Evolutionary conservation across 2,329 filamentous ascomycete species (phyloP).

Genomic region (Aspergillus aculeatinus): DNA sequence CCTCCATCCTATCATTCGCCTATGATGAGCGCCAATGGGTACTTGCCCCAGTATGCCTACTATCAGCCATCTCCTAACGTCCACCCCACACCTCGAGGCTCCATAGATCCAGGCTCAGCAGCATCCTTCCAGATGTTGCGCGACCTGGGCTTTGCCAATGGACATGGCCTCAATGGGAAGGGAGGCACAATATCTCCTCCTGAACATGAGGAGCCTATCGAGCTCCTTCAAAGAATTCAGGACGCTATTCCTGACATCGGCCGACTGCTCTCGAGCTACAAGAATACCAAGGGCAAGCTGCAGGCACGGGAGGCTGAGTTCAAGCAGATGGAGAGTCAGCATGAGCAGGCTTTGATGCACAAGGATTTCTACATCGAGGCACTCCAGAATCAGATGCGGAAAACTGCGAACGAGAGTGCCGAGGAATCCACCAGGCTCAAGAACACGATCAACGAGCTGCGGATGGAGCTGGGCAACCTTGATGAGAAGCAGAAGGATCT

Average conservation of each 20-base stretch:
- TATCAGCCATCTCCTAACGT: constrained; percentile 29
- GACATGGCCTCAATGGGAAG: constrained; percentile 24
- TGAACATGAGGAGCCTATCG: constrained; percentile 37
- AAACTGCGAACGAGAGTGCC: constrained; percentile 50
- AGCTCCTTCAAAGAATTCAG: constrained; percentile 46
- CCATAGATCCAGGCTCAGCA: constrained; percentile 32
- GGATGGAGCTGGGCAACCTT: constrained; percentile 50
- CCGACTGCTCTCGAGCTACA: constrained; percentile 47
- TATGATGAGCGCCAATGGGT: constrained; percentile 34
- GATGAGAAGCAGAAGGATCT: constrained; percentile 55
- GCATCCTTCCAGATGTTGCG: constrained; percentile 34
- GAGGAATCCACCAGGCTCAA: constrained; percentile 47
- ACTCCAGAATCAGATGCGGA: constrained; percentile 51
- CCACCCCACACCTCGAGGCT: constrained; percentile 31
- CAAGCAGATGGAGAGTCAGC: constrained; percentile 50
- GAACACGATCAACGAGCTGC: constrained; percentile 48
- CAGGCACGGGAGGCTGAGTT: constrained; percentile 51
- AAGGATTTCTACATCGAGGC: constrained; percentile 56
- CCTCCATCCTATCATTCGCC: constrained; percentile 37
- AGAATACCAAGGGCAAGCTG: constrained; percentile 52
- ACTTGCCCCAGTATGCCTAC: constrained; percentile 34
- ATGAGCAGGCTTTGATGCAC: constrained; percentile 51
- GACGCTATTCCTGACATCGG: constrained; percentile 49
- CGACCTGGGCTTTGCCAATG: constrained; percentile 25
- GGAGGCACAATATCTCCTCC: constrained; percentile 29